Percentiles rank a stretch among this genome's conserved stretches.
Conservation (phyloP, 768 basidiomycete genomes). For the Phanerochaete carnosa region DNA sequence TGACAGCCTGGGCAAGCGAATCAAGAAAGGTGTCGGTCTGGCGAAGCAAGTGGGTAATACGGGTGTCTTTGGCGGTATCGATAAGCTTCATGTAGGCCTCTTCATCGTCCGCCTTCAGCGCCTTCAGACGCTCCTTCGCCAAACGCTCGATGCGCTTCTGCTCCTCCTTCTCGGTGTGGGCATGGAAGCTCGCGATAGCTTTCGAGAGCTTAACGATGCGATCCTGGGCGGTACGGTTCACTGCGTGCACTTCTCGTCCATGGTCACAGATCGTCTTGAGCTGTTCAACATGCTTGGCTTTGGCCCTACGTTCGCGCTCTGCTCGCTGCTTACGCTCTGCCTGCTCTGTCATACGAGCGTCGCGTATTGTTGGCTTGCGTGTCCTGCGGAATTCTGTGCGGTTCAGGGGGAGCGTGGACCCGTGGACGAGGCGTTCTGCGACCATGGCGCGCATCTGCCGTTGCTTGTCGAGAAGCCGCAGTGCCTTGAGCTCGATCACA, state of each 20-base stretch:
- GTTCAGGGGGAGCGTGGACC: slow-evolving; percentile 86
- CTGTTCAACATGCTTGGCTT: slow-evolving; percentile 95
- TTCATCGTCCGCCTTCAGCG: slow-evolving; percentile 96
- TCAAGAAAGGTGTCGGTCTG: slow-evolving; percentile 97
- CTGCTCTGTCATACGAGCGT: slow-evolving; percentile 86
- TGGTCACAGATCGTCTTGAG: slow-evolving; percentile 83
- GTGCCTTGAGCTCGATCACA: slow-evolving; percentile 88
- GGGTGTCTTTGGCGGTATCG: slow-evolving; percentile 97
- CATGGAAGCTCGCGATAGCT: slow-evolving; percentile 80
- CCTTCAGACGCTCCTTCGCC: slow-evolving; percentile 96
- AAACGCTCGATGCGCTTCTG: slow-evolving; percentile 95
- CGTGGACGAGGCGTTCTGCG: slow-evolving; percentile 83
- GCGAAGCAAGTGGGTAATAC: slow-evolving; percentile 92
- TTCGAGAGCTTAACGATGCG: slow-evolving; percentile 65
- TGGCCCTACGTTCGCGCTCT: slow-evolving; percentile 91
- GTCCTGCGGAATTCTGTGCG: slow-evolving; percentile 86
- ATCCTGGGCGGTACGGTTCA: slow-evolving; percentile 54
- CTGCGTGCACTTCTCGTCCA: slow-evolving; percentile 69
- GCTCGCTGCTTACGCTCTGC: slow-evolving; percentile 88
- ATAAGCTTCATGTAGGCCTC: slow-evolving; percentile 99
- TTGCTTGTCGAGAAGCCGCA: slow-evolving; percentile 89
- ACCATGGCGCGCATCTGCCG: slow-evolving; percentile 81
- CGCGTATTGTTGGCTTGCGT: slow-evolving; percentile 82
- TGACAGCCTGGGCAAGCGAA: slow-evolving; percentile 90
- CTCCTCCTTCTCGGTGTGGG: slow-evolving; percentile 93